Evolutionary conservation across 805 yeast species (phyloP), one percentile per base, ranked within the genome.

Genomic region (Saturnispora hagleri): DNA sequence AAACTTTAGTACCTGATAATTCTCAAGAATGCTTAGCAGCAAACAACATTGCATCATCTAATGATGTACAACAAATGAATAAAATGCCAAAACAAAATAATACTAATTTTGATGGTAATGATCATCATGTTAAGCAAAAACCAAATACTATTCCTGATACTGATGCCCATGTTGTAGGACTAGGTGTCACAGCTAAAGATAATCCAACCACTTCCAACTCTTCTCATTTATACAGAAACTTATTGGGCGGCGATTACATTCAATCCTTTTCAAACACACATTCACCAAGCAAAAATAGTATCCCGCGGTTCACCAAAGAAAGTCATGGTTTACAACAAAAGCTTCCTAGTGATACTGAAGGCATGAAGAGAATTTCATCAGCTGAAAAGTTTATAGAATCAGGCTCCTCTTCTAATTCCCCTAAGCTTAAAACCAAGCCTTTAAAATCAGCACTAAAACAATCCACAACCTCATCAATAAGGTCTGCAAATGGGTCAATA

Each of bases 171-270:
- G 13, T 17, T 7, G 13, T 24, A 18, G 48, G 48, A 5, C 36
- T 50, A 24, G 48, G 48, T 17, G 45, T 50, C 18, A 15, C 31
- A 8, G 5, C 18, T 17, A 46, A 43, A 13, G 22, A 15, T n/a
- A n/a, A 27, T 9, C 3, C 15, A 3, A 43, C 10, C 17, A 18
- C 28, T 41, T 3, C 42, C 2, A 31, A 28, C 43, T 24, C 49
- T 41, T 38, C 35, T 5, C 58, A 55, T 31, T 43, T 52, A 34
- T 55, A 55, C 41, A 53, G 58, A 33, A 51, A 53, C 20, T 28
- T 54, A 42, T 20, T 51, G n/a, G 38, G 28, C 17, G 22, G 12
- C 43, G 46, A 45, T 13, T 9, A 17, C 13, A 5, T 17, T 18
- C 42, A 38, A 12, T 6, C 15, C 18, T 18, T 18, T 8, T 38